Conservation (phyloP, 2,329 filamentous ascomycete genomes). For the Hymenoscyphus salicellus region DNA sequence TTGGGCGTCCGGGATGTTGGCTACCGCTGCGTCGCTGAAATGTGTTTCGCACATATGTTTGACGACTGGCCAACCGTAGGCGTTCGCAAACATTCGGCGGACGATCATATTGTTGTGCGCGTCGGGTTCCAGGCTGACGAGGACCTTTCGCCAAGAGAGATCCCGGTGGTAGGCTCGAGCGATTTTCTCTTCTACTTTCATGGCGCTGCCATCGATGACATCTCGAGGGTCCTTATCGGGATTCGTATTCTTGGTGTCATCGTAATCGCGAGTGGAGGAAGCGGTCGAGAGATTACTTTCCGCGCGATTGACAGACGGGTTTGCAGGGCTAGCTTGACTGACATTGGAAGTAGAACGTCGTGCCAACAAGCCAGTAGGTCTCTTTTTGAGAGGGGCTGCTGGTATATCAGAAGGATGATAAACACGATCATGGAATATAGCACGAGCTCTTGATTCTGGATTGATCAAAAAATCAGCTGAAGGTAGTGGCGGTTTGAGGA, state of each 20-base stretch:
- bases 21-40: conserved; percentile 72
- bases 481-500: conserved; percentile 86
- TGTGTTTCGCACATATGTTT: conserved; percentile 94
- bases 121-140: conserved; percentile 92
- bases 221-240: conserved; percentile 46
- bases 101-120: conserved; percentile 99
- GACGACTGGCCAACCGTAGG: conserved; percentile 94
- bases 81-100: conserved; percentile 92
- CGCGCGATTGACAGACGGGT: conserved; percentile 39
- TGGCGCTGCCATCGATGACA: conserved; percentile 59
- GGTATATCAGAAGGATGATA: conserved; percentile 95
- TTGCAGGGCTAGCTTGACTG: neutral
- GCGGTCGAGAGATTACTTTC: conserved; percentile 42
- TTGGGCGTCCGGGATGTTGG: conserved; percentile 64
- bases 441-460: conserved; percentile 74
- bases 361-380: conserved; percentile 34
- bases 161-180: conserved; percentile 90
- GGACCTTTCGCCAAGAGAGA: conserved; percentile 91
- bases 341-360: conserved; percentile 21
- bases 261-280: conserved; percentile 49
- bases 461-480: conserved; percentile 78
- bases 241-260: conserved; percentile 49
- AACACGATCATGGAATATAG: conserved; percentile 94
- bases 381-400: conserved; percentile 65
- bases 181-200: conserved; percentile 97